These are phyloP conservation scores for Suillus variegatus DNA, from an alignment of 768 basidiomycete species.

Conservation along the genomic window DNA sequence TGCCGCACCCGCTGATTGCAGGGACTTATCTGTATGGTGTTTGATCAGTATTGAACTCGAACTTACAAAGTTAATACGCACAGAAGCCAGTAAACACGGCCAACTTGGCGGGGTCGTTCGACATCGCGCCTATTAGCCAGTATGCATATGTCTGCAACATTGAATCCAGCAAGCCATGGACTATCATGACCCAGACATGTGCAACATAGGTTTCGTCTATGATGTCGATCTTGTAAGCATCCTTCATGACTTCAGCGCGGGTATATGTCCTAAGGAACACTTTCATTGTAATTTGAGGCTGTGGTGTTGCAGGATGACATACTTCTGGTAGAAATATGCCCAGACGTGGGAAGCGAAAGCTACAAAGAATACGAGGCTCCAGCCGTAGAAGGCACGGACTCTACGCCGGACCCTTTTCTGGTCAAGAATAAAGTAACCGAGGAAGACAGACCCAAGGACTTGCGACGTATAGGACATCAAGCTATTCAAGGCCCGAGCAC, in stretches of 20 bases:
- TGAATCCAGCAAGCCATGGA: constrained; percentile 69
- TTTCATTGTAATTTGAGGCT: constrained; percentile 1
- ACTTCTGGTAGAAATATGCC: constrained; percentile 75
- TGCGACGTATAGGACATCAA: constrained; percentile 74
- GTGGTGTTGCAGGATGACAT: constrained; percentile 15
- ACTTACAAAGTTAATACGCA: constrained; percentile 36
- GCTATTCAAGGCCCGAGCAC: constrained; percentile 70
- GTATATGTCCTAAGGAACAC: constrained; percentile 48
- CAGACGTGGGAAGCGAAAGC: constrained; percentile 68
- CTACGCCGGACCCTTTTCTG: constrained; percentile 53
- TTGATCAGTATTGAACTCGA: not conserved
- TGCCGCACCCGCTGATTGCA: constrained; percentile 72
- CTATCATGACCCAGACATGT: constrained; percentile 58
- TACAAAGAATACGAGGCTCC: constrained; percentile 57
- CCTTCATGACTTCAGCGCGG: constrained; percentile 43
- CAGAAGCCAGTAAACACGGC: constrained; percentile 80
- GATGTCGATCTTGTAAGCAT: constrained; percentile 53
- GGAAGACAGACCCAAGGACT: constrained; percentile 66
- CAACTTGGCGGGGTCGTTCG: constrained; percentile 72
- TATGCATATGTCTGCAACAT: constrained; percentile 81
- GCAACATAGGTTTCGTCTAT: constrained; percentile 52
- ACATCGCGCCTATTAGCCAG: constrained; percentile 82
- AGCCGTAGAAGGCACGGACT: constrained; percentile 66
- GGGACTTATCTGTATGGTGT: constrained; percentile 53
- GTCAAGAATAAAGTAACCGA: constrained; percentile 63